Base-by-base conservation (phyloP, 345 rosid species). In the Sisymbrium altissimum region DNA sequence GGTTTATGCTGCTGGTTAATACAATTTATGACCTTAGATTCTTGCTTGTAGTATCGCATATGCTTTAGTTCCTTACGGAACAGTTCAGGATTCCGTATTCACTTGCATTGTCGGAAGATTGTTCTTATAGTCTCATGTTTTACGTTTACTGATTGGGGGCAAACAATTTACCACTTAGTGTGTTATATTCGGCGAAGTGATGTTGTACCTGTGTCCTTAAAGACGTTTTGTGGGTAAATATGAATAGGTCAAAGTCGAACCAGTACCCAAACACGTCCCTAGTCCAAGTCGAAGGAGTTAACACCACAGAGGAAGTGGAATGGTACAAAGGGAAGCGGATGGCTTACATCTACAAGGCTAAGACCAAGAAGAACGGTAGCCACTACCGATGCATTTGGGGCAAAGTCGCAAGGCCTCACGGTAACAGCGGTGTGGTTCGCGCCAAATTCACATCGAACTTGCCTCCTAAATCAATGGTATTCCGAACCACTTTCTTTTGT, bases 311-410 rank as follows among this genome's bases (percentile, higher is more conserved):
- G 70, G 97, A 91, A 55, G 96, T 87, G 29, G 57, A 81, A n/a
- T 89, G 97, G 97, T 91, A 89, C 48, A 64, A 78, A 17, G 97
- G 96, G 0, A 89, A 91, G 81, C 85, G 88, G 36, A 77, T 91
- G 95, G 95, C 92, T 43, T 91, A 91, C 71, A 89, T 91, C 68
- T 91, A 91, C 88, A 91, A 89, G 82, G 95, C 95, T 17, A 88
- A 83, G 79, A 88, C 87, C 65, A 91, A 86, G 91, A 83, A 81
- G 85, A 78, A 87, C 33, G 97, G 95, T 7, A 69, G 85, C 3
- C 92, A 89, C 81, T 91, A 89, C 68, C 87, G 97, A 13, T 89
- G 97, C 83, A 89, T 91, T 46, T 91, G 97, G 95, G 97, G 97
- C 9, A 89, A 91, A 81, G 97, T 91, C n/a, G 30, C 80, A 8